phyloP scores from a whole-genome alignment of 768 basidiomycete genomes.

The Termitomyces sp. region DNA sequence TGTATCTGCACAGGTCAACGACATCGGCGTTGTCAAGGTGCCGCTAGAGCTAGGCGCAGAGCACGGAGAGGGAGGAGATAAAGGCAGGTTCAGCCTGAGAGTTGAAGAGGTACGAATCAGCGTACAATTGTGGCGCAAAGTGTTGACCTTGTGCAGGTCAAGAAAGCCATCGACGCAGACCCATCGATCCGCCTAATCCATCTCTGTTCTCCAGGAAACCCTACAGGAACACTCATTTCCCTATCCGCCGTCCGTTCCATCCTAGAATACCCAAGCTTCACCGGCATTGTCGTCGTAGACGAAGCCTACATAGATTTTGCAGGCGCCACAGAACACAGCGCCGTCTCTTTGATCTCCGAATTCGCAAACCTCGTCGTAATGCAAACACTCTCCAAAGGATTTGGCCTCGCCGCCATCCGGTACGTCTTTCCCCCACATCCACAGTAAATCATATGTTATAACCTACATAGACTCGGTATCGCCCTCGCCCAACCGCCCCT shows the following conservation, averaged over 20 bases:
- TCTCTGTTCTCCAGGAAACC: constrained; percentile 96
- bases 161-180: constrained; percentile 61
- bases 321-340: constrained; percentile 45
- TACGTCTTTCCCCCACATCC: constrained; percentile 29
- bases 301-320: constrained; percentile 98
- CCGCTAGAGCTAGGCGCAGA: constrained; percentile 56
- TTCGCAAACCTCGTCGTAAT: constrained; percentile 91
- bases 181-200: constrained; percentile 87
- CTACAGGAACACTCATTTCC: constrained; percentile 84
- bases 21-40: constrained; percentile 76
- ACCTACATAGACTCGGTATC: constrained; percentile 68
- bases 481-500: constrained; percentile 87
- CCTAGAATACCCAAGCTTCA: constrained; percentile 76
- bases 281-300: constrained; percentile 90
- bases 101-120: constrained; percentile 59
- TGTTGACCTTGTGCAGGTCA: constrained; percentile 45
- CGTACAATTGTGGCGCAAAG: background rate
- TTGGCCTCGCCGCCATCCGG: constrained; percentile 94
- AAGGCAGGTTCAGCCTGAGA: constrained; percentile 66
- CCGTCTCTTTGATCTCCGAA: constrained; percentile 65
- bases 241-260: constrained; percentile 63
- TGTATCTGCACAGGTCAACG: constrained; percentile 94
- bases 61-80: constrained; percentile 68
- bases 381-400: constrained; percentile 95
- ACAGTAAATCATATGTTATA: background rate